Percentiles rank a stretch among this genome's conserved stretches.
phyloP scores from a whole-genome alignment of 345 rosid species.

The Citrus medica region DNA sequence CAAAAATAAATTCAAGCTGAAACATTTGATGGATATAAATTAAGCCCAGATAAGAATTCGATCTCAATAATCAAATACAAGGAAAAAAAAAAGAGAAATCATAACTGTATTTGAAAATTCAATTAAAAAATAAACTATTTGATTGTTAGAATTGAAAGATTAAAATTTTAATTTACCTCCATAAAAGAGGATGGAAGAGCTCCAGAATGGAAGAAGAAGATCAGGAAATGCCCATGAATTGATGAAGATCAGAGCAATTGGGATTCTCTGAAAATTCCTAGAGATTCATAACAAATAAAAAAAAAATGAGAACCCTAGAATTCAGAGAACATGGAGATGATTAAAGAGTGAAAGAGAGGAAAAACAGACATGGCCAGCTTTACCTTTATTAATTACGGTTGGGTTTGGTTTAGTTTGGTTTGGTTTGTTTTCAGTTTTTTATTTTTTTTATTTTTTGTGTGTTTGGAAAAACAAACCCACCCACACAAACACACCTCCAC shows the following conservation, averaged over 20 bases:
- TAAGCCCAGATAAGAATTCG: constrained; percentile 14
- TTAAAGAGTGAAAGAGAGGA: not conserved
- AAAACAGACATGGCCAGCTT: constrained; percentile 19
- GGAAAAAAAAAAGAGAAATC: not conserved
- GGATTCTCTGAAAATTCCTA: constrained; percentile 1
- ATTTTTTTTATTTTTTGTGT: not conserved
- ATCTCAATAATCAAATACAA: constrained; percentile 1
- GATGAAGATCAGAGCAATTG: not conserved
- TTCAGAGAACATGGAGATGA: constrained; percentile 24
- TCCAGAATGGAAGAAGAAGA: constrained; percentile 31
- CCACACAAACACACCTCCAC: not conserved
- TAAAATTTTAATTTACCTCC: constrained; percentile 39
- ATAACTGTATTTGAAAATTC: not conserved
- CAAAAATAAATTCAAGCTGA: not conserved
- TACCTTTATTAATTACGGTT: constrained; percentile 24
- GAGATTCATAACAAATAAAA: constrained; percentile 26
- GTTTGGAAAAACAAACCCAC: constrained; percentile 16
- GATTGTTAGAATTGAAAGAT: not conserved
- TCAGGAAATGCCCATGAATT: constrained; percentile 26
- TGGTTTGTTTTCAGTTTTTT: constrained; percentile 4
- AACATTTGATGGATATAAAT: not conserved
- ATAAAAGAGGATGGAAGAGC: constrained; percentile 17
- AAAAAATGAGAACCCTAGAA: constrained; percentile 30
- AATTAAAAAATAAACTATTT: not conserved
- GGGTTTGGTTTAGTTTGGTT: too few species aligned